These are phyloP conservation scores for Pseudopyricularia javanii DNA, from an alignment of 2,329 filamentous ascomycete species.

Conservation along the genomic window DNA sequence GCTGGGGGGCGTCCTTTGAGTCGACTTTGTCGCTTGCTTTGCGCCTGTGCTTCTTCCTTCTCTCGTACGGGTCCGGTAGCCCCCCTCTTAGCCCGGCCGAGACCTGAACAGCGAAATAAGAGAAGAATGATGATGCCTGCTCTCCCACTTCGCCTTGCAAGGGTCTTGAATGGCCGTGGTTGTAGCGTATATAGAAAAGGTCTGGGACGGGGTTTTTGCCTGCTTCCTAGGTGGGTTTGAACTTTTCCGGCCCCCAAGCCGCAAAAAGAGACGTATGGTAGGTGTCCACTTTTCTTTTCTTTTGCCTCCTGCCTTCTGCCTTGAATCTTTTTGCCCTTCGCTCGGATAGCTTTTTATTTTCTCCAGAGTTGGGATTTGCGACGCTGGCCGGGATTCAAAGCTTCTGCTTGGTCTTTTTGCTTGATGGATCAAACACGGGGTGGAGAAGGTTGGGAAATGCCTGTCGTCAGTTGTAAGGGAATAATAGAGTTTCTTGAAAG, in stretches of 20 bases:
- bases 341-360: background rate
- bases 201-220: background rate
- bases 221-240: no score
- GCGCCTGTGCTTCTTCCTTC: background rate
- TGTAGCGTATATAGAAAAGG: background rate
- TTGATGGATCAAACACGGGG: no score
- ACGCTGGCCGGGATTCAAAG: no score
- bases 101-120: no score
- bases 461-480: no score
- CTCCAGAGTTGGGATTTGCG: background rate
- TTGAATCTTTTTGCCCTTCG: constrained; percentile 1
- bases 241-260: background rate
- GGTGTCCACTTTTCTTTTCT: background rate
- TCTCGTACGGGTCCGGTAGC: background rate
- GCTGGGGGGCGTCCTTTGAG: no score
- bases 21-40: background rate
- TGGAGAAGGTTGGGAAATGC: no score
- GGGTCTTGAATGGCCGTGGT: background rate
- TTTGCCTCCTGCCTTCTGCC: no score
- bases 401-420: no score
- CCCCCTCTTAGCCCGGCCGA: no score
- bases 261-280: no score
- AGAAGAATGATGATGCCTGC: background rate
- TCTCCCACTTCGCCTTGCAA: background rate
- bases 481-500: no score